Base-by-base conservation (phyloP, 768 basidiomycete species). In the Clitopilus passeckerianus region DNA sequence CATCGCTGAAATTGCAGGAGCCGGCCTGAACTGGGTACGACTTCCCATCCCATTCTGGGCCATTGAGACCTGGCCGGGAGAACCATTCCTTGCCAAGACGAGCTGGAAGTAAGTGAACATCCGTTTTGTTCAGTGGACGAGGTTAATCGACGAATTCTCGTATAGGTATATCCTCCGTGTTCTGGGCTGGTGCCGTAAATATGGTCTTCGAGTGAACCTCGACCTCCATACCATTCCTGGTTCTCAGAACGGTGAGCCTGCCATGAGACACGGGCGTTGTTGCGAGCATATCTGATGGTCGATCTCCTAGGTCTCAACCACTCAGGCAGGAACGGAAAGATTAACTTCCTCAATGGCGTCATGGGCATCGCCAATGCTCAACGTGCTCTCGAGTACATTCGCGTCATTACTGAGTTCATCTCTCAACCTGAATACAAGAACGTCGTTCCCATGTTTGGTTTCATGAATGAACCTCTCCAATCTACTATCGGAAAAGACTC, bases 331-430 rank as follows among this genome's bases (percentile, higher is more conserved):
- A 46, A 65, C 8, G 91, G 90, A 5, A 71, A 72, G 23, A 68
- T 89, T 68, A 90, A 93, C 68, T 88, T 86, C 65, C 67, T 90
- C 64, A 77, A 82, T 62, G 86, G 87, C 30, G 82, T 86, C 34
- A 94, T 94, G 93, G 93, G 93, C 20, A 70, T 91, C 59, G 90
- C 91, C 35, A 95, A 95, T 65, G 93, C 90, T 16, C 86, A 94
- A 70, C 84, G 93, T 15, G 77, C 86, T 7, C 72, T 95, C 52
- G 82, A 90, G 68, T 86, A 89, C 65, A 89, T 95, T 63, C 83
- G 92, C n/a, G 81, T 86, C 53, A 75, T 90, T 66, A 80, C 85
- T 56, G 89, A 91, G 71, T 95, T 95, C 74, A 87, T 95, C 69
- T 81, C 83, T n/a, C 89, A 92, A 70, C 81, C 86, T 1, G 81